Conservation (phyloP, 2,329 filamentous ascomycete genomes). For the Whalleya microplaca region DNA sequence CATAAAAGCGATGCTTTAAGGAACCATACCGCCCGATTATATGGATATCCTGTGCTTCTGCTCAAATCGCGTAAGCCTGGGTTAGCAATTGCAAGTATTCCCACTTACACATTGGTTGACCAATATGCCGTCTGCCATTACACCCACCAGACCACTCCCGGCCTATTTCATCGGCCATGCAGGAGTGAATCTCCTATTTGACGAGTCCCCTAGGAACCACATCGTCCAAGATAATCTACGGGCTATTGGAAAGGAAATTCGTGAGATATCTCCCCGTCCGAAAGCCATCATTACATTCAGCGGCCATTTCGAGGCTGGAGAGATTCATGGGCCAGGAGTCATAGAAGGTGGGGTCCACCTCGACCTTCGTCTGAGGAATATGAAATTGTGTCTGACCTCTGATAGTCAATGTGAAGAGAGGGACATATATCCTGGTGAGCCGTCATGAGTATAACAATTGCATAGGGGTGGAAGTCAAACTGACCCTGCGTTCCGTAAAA, state of each 20-base stretch:
- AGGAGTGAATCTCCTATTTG: constrained; percentile 24
- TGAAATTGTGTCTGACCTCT: not conserved
- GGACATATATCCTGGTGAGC: constrained; percentile 27
- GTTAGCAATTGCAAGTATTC: not conserved
- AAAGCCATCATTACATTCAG: constrained; percentile 30
- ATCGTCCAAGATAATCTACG: constrained; percentile 29
- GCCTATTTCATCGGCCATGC: constrained; percentile 31
- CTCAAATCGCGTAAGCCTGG: not conserved
- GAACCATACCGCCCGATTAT: constrained; percentile 4
- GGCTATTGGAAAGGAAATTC: constrained; percentile 25
- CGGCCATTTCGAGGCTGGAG: constrained; percentile 28
- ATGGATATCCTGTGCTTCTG: constrained; percentile 10
- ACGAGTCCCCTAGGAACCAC: constrained; percentile 17
- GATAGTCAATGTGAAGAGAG: constrained; percentile 27
- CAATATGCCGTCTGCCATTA: constrained; percentile 22
- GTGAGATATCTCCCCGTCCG: constrained; percentile 21
- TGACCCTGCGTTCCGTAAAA: constrained; percentile 1
- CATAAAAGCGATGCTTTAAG: constrained; percentile 4
- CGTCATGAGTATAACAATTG: not conserved
- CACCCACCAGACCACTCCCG: constrained; percentile 19
- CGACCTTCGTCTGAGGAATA: no score
- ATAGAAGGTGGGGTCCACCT: constrained; percentile 20
- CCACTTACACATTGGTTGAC: not conserved
- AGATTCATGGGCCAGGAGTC: constrained; percentile 27
- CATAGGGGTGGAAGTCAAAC: not conserved